Base-by-base conservation (phyloP, 2,329 filamentous ascomycete species). In the Xylaria sp. region DNA sequence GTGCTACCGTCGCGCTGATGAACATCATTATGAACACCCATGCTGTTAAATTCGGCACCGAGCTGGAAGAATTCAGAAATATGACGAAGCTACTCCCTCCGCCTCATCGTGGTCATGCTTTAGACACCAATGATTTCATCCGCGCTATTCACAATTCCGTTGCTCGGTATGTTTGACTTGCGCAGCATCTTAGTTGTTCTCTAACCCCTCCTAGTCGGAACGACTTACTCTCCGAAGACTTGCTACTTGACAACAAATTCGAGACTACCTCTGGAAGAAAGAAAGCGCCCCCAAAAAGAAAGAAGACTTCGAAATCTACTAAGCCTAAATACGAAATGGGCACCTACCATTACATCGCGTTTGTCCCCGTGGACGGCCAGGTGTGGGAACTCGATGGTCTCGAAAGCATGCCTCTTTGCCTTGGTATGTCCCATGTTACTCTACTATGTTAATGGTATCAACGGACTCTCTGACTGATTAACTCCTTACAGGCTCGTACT, bases 371-470 rank as follows among this genome's bases (percentile, higher is more conserved):
- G 15, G 84, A 86, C n/a, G 89, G 87, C 2, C 83, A 87, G 63
- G 86, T 97, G 15, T 97, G 93, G 93, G 92, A 94, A 77, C 87
- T 98, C 5, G 95, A 98, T 78, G 95, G 95, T 4, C 82, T 97
- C 25, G 89, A 94, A 76, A 82, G 82, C 47, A 87, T 89, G 69
- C 95, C 93, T 2, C 85, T 88, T 38, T 86, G 84, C 63, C 82
- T 94, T 63, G 90, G 90, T 80, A 77, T 63, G 68, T 69, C 59
- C 22, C 59, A 51, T 75, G 66, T 67, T 72, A 25, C 25, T 38
- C 4, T 7, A 13, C n/a, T 15, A 27, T 22, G 13, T 15, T 44
- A 22, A 3, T 11, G n/a, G n/a, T n/a, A 29, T 25, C 20, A 13
- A 50, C 13, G 29, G 6, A 25, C 25, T 61, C 31, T 57, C 66